Percentiles rank a stretch among this genome's conserved stretches.
Evolutionary conservation across 305 asterid genomes (phyloP).

Genomic region (Vinca major): DNA sequence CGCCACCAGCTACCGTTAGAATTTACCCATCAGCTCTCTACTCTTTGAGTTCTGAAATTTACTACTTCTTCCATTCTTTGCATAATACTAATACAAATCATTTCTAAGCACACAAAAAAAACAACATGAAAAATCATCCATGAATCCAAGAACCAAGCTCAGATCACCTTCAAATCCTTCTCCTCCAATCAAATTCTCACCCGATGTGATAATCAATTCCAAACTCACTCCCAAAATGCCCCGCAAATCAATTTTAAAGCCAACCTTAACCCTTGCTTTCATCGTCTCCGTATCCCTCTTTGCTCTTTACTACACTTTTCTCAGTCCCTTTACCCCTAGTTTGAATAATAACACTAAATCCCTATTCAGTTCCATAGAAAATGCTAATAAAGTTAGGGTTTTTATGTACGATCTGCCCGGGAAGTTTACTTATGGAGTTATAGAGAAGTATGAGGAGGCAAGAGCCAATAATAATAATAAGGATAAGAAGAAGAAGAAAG

Average conservation of each 20-base stretch:
- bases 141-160: conserved; percentile 39
- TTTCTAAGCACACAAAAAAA: neutral
- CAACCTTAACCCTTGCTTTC: conserved; percentile 43
- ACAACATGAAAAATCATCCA: neutral
- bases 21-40: neutral
- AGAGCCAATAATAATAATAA: conserved; percentile 34
- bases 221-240: conserved; percentile 32
- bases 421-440: conserved; percentile 79
- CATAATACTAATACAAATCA: neutral
- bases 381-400: conserved; percentile 29
- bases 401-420: conserved; percentile 79
- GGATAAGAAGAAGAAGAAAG: neutral
- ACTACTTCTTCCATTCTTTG: no score
- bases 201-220: conserved; percentile 1
- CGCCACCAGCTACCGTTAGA: neutral
- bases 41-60: no score
- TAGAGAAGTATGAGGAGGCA: conserved; percentile 74
- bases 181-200: conserved; percentile 18
- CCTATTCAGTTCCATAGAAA: neutral
- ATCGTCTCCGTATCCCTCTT: conserved; percentile 32
- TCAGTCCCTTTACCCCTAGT: conserved; percentile 32
- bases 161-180: conserved; percentile 49
- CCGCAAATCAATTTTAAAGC: conserved; percentile 48
- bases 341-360: neutral
- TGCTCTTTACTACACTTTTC: conserved; percentile 46